A percentile compares a stretch with the other conserved stretches of the same genome.
phyloP scores from a whole-genome alignment of 129 eudicot genomes.

The Kitagawia praeruptora region DNA sequence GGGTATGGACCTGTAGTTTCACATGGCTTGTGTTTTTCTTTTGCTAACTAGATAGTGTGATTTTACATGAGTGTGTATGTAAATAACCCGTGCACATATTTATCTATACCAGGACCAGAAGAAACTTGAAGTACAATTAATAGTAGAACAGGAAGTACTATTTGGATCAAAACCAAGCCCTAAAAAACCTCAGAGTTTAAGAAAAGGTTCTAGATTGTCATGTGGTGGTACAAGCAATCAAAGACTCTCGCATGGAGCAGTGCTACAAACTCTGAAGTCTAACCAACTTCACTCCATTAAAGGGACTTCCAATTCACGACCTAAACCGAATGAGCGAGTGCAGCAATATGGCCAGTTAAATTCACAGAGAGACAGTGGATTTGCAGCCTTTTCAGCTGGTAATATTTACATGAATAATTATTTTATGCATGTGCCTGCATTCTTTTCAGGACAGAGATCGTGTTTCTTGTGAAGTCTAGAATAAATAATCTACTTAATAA shows the following conservation, averaged over 20 bases:
- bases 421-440: neutral
- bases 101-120: slow-evolving; percentile 63
- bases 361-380: slow-evolving; percentile 37
- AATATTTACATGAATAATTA: neutral
- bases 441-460: neutral
- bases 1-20: slow-evolving; percentile 38
- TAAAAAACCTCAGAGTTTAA: slow-evolving; percentile 52
- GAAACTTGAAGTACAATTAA: slow-evolving; percentile 84
- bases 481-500: neutral
- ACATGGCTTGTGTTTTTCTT: neutral
- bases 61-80: neutral
- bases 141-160: slow-evolving; percentile 80
- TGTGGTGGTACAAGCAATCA: slow-evolving; percentile 63
- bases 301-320: slow-evolving; percentile 67
- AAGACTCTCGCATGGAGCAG: slow-evolving; percentile 66
- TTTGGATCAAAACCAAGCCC: slow-evolving; percentile 99
- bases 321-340: slow-evolving; percentile 41
- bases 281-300: slow-evolving; percentile 35
- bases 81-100: neutral
- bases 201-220: slow-evolving; percentile 62
- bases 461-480: neutral
- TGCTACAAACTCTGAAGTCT: slow-evolving; percentile 58
- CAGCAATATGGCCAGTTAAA: slow-evolving; percentile 20
- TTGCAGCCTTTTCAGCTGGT: slow-evolving; percentile 53
- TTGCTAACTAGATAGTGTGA: neutral